Conservation (phyloP, 129 eudicot species). For the Glebionis coronaria region DNA sequence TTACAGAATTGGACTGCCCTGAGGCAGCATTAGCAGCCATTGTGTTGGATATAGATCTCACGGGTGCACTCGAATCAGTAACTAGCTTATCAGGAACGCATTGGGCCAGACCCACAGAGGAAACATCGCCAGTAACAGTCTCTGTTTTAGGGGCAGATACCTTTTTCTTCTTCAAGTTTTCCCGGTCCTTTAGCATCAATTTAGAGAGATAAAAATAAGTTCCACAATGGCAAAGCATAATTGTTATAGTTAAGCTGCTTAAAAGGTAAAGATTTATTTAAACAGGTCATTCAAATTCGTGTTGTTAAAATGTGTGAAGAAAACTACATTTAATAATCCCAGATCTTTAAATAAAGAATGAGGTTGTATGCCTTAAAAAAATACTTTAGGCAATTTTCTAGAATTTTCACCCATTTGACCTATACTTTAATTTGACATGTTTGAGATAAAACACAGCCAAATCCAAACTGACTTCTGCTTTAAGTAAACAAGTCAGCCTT, state of each 20-base stretch:
- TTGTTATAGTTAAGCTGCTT: neutral
- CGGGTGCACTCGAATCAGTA: conserved; percentile 24
- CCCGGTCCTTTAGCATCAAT: conserved; percentile 45
- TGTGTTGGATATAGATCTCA: conserved; percentile 32
- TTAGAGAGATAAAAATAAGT: conserved; percentile 1
- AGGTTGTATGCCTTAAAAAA: too few relatives aligned
- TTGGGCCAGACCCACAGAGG: conserved; percentile 34
- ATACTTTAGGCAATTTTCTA: too few relatives aligned
- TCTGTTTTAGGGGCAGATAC: conserved; percentile 37
- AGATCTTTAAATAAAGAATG: too few relatives aligned
- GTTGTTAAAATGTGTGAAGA: too few relatives aligned
- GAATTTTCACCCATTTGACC: neutral
- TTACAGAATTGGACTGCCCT: conserved; percentile 20
- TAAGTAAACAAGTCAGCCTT: too few relatives aligned
- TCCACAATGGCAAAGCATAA: neutral
- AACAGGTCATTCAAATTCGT: too few relatives aligned
- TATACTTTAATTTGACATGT: neutral
- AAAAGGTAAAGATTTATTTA: too few relatives aligned
- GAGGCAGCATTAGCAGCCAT: conserved; percentile 26
- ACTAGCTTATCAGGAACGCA: conserved; percentile 33
- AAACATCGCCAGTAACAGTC: conserved; percentile 32
- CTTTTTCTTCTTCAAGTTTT: conserved; percentile 61
- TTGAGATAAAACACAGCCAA: neutral
- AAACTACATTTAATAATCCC: too few relatives aligned
- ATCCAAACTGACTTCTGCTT: too few relatives aligned